These are phyloP conservation scores for Lycium barbarum DNA, from an alignment of 257 asterid species.

Conservation along the genomic window DNA sequence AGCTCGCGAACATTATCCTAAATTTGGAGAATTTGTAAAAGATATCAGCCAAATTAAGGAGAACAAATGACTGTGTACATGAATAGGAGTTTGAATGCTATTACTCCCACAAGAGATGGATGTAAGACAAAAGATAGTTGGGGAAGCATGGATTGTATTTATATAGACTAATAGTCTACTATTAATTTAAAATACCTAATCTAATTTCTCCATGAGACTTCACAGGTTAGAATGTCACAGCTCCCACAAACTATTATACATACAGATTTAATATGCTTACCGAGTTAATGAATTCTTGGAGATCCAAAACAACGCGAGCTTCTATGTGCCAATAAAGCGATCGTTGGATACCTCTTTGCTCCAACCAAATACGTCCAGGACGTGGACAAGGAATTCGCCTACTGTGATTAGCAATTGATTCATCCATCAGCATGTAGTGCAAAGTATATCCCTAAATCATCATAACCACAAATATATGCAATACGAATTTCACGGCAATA, in stretches of 20 bases:
- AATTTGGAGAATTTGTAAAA: background rate
- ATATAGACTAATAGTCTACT: background rate
- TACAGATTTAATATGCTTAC: constrained; percentile 50
- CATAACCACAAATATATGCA: background rate
- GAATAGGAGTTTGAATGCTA: background rate
- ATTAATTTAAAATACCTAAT: background rate
- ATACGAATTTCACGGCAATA: background rate
- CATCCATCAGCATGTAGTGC: background rate
- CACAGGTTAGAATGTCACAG: background rate
- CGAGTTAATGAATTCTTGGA: constrained; percentile 68
- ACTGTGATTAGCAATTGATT: constrained; percentile 42
- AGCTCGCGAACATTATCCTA: constrained; percentile 81
- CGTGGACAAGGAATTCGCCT: constrained; percentile 89
- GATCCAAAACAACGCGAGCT: constrained; percentile 96
- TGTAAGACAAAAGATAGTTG: background rate
- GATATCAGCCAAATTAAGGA: constrained; percentile 6
- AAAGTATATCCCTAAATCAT: background rate
- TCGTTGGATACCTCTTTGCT: constrained; percentile 95
- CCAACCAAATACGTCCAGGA: constrained; percentile 96
- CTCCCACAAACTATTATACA: background rate
- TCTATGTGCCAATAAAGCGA: constrained; percentile 97
- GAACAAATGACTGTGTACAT: background rate
- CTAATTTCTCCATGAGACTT: background rate
- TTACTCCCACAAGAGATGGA: background rate
- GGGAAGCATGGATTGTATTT: background rate